Conservation (phyloP, 2,329 filamentous ascomycete species). For the Graphilbum sp. region DNA sequence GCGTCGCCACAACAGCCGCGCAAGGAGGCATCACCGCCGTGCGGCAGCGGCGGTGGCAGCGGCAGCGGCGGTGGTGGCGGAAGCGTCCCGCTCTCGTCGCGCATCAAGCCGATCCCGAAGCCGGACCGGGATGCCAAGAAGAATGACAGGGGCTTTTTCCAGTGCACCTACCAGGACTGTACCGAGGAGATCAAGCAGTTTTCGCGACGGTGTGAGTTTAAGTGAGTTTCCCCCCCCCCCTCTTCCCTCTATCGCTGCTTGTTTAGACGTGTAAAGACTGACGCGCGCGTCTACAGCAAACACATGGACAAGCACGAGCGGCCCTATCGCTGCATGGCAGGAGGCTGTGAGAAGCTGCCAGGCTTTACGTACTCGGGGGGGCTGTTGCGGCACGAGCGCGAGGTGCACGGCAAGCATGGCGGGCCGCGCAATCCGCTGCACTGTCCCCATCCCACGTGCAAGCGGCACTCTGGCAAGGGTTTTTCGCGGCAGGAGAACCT, state of each 20-base stretch:
- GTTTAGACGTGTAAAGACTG: too few relatives aligned
- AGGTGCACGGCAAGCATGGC: conserved; percentile 82
- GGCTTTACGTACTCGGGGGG: conserved; percentile 94
- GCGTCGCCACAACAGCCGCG: too few relatives aligned
- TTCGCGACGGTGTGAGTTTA: conserved; percentile 81
- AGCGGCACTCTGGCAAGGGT: conserved; percentile 71
- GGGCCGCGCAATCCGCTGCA: conserved; percentile 76
- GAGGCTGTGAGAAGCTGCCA: conserved; percentile 78
- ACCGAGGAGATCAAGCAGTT: conserved; percentile 49
- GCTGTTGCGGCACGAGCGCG: conserved; percentile 74
- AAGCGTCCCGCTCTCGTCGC: conserved; percentile 10
- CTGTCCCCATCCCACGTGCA: conserved; percentile 77
- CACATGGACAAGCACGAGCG: conserved; percentile 98
- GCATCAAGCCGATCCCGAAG: conserved; percentile 39
- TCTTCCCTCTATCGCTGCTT: too few relatives aligned
- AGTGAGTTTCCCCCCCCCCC: conserved; percentile 40
- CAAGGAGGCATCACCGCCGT: too few relatives aligned
- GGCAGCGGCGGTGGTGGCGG: too few relatives aligned
- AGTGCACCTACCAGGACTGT: conserved; percentile 58
- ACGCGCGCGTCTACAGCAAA: too few relatives aligned
- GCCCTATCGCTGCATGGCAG: conserved; percentile 70
- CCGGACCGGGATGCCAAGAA: conserved; percentile 40
- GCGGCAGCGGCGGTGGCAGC: too few relatives aligned
- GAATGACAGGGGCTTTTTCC: conserved; percentile 58
- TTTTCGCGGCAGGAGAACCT: conserved; percentile 91